Evolutionary conservation across 2,329 filamentous ascomycete genomes (phyloP).

Genomic region (Fonsecaea multimorphosa): DNA sequence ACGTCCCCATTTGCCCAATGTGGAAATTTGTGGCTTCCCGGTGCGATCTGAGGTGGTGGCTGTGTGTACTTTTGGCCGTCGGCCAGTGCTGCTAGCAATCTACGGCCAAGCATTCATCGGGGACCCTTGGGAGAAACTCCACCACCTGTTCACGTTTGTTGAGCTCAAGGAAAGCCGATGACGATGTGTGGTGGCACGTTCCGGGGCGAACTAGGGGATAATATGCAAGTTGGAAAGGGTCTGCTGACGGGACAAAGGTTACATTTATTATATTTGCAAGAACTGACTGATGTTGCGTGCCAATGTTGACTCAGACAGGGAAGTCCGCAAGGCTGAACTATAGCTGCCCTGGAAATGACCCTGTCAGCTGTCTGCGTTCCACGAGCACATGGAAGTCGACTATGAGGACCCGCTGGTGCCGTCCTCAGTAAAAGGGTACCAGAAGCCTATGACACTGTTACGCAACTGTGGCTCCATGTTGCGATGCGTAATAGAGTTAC

Average conservation of each 20-base stretch:
- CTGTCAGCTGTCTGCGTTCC: not conserved
- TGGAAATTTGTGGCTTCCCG: not conserved
- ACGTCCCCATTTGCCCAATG: not conserved
- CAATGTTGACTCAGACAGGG: not conserved
- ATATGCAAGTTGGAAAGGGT: slow-evolving; percentile 1
- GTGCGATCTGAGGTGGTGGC: not conserved
- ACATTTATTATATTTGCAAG: too few relatives aligned
- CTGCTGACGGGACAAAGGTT: not conserved
- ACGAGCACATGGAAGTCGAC: not conserved
- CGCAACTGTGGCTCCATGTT: too few relatives aligned
- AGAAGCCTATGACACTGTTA: not conserved
- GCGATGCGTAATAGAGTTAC: not conserved
- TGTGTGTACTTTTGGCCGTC: not conserved
- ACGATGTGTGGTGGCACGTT: not conserved
- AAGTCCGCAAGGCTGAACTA: not conserved
- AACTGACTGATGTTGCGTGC: not conserved
- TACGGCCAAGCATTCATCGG: not conserved
- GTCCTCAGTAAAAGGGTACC: not conserved
- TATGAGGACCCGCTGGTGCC: too few relatives aligned
- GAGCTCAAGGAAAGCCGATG: too few relatives aligned
- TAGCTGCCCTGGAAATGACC: not conserved
- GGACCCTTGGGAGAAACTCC: not conserved
- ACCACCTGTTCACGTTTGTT: not conserved
- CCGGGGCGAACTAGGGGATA: not conserved
- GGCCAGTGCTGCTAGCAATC: not conserved